phyloP scores from a whole-genome alignment of 208 protist species.

The Borovskyia barvae region DNA sequence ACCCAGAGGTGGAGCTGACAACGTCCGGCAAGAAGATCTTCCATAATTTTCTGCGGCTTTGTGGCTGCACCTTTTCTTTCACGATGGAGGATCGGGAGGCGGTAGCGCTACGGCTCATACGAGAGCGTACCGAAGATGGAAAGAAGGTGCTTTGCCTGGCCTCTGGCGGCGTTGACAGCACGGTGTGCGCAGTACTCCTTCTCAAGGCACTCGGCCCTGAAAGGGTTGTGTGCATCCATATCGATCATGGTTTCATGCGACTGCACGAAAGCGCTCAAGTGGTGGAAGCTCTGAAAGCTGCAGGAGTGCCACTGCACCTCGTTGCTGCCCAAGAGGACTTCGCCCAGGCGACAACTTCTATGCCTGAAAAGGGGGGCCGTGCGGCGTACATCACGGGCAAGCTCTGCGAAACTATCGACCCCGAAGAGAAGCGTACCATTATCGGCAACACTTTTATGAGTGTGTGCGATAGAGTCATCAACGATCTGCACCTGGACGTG shows the following conservation, averaged over 20 bases:
- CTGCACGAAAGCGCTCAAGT: conserved; percentile 87
- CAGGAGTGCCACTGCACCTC: conserved; percentile 76
- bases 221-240: conserved; percentile 95
- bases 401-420: conserved; percentile 54
- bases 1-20: conserved; percentile 97
- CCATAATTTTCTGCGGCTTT: conserved; percentile 93
- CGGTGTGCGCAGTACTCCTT: conserved; percentile 96
- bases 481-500: conserved; percentile 64
- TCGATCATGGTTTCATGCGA: conserved; percentile 99
- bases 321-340: conserved; percentile 79
- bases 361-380: conserved; percentile 53
- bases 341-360: conserved; percentile 71
- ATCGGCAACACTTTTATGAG: conserved; percentile 99
- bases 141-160: conserved; percentile 95
- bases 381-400: conserved; percentile 55
- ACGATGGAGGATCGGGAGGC: conserved; percentile 90
- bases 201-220: conserved; percentile 94
- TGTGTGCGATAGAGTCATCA: conserved; percentile 72
- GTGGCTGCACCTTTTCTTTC: conserved; percentile 72
- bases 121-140: conserved; percentile 69
- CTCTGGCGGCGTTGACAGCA: conserved; percentile 98
- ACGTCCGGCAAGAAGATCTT: conserved; percentile 92
- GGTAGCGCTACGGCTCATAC: conserved; percentile 89
- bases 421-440: conserved; percentile 97
- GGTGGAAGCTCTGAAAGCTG: conserved; percentile 66